Evolutionary conservation across 768 basidiomycete genomes (phyloP), one percentile per base, ranked within the genome.

Genomic region (Kwoniella sp.): DNA sequence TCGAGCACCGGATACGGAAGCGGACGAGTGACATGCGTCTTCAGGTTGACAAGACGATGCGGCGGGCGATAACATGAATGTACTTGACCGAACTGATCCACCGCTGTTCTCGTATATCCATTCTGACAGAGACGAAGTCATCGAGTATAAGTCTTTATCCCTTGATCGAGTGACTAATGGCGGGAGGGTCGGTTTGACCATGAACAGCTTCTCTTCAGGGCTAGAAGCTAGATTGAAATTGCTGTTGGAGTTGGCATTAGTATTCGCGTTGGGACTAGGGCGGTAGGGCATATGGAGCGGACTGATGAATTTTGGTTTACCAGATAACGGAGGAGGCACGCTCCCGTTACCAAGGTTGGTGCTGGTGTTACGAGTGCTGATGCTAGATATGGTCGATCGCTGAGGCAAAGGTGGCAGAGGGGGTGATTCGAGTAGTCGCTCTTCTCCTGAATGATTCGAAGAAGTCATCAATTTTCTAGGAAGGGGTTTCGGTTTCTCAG

Each of bases 101-200:
- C 40, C 40, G 40, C 40, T 44, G 40, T 44, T 44, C 40, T 44
- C 40, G 40, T 44, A 44, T 10, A 44, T 44, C 40, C 40, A 44
- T 15, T 44, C 40, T 19, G 40, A 44, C 40, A 44, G 17, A 19
- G 40, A 44, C 7, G 40, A 44, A 19, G 40, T 44, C 40, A 44
- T 44, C 40, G 40, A 44, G 17, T 44, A 44, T 44, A 44, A 19
- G 17, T 44, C 40, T 44, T 44, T 44, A 19, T 44, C 40, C 40
- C 40, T 44, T 19, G 40, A 44, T 44, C 40, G 40, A 44, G 40
- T 44, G 8, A 19, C 40, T 15, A 44, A 44, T 4, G 40, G 40
- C 3, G 40, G 40, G 17, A 44, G 40, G 10, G 40, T 44, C 7
- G 40, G 40, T 19, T 44, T 44, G 40, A 44, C 40, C 40, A 44